Evolutionary conservation across 768 basidiomycete species (phyloP).

Genomic region (Suillus sp.): DNA sequence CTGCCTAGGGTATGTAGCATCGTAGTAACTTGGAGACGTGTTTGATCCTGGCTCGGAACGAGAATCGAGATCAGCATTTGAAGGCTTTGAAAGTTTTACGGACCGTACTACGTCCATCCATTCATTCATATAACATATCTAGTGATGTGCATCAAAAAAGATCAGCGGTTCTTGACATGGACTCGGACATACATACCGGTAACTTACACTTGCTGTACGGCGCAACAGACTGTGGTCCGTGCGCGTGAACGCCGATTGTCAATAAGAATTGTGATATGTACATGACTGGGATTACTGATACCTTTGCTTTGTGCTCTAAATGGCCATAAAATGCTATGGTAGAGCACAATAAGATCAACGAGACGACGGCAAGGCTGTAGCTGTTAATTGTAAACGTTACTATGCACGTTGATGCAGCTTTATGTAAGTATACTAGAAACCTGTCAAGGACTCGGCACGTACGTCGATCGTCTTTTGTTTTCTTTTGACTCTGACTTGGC

Average conservation of each 20-base stretch:
- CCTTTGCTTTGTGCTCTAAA: not conserved
- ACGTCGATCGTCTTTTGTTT: too few species aligned
- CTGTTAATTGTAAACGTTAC: not conserved
- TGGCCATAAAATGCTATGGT: not conserved
- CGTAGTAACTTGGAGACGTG: not conserved
- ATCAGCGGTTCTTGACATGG: not conserved
- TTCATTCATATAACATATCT: not conserved
- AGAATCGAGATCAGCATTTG: not conserved
- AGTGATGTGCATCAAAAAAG: not conserved
- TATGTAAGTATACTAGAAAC: not conserved
- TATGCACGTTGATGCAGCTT: not conserved
- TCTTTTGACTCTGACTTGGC: too few species aligned
- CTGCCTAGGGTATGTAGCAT: not conserved
- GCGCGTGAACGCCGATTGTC: not conserved
- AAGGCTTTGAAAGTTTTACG: not conserved
- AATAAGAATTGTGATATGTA: not conserved
- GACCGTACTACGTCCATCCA: not conserved
- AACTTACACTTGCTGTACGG: not conserved
- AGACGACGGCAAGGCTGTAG: not conserved
- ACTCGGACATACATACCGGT: not conserved
- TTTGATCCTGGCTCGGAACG: not conserved
- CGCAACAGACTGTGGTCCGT: not conserved
- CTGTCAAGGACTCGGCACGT: too few species aligned
- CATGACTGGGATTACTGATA: too few species aligned
- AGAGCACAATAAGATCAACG: not conserved